phyloP scores from a whole-genome alignment of 495 filamentous ascomycete species.

The Astrothelium subdiscretum region DNA sequence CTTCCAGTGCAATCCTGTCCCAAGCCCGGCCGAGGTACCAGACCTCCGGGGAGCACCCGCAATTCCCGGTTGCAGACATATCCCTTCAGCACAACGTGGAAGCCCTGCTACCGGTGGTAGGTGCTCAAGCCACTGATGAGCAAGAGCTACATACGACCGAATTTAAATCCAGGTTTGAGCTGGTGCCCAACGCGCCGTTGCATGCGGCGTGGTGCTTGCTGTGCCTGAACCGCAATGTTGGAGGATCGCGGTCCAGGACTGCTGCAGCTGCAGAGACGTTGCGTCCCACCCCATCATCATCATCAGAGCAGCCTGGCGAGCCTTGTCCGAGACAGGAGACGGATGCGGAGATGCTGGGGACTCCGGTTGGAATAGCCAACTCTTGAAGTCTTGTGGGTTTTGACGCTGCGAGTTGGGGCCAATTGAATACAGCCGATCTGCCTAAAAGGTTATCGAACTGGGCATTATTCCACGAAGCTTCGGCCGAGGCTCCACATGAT shows the following conservation, averaged over 20 bases:
- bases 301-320: not conserved
- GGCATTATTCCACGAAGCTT: not conserved
- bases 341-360: not conserved
- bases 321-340: not conserved
- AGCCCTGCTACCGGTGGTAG: not conserved
- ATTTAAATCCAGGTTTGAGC: not conserved
- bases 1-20: no score
- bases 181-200: no score
- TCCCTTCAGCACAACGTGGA: conserved; percentile 1
- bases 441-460: not conserved
- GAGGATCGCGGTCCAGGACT: no score
- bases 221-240: no score
- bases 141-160: no score
- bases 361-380: not conserved
- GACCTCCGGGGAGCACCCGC: not conserved
- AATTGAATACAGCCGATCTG: not conserved
- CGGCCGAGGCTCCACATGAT: not conserved
- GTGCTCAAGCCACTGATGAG: no score
- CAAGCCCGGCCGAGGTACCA: not conserved
- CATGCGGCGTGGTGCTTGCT: no score
- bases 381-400: no score
- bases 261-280: not conserved
- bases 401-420: not conserved
- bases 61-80: no score
- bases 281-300: not conserved